These are phyloP conservation scores for Cyclotella baltica DNA, from an alignment of 108 stramenopile species.

Conservation along the genomic window DNA sequence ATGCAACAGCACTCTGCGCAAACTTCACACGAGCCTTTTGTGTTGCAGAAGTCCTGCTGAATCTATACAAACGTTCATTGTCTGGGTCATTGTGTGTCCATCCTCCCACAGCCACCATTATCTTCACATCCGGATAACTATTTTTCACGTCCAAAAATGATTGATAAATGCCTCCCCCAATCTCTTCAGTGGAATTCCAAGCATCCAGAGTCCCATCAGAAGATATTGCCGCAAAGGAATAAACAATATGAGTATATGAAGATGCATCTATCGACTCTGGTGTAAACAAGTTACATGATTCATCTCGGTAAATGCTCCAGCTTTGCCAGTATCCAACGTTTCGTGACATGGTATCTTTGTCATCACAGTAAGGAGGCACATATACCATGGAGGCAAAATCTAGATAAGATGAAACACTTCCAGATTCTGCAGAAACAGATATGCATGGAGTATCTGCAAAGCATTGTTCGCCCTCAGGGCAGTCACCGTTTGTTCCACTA, in stretches of 20 bases:
- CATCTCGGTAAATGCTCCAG: conserved; percentile 53
- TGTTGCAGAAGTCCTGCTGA: conserved; percentile 36
- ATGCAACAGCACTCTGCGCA: conserved; percentile 48
- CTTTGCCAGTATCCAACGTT: conserved; percentile 62
- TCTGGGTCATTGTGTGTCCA: conserved; percentile 58
- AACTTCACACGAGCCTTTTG: conserved; percentile 38
- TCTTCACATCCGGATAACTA: conserved; percentile 26
- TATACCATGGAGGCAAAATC: conserved; percentile 48
- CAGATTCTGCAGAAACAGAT: conserved; percentile 6
- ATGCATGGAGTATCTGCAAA: conserved; percentile 51
- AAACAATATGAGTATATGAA: conserved; percentile 53
- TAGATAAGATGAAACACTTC: conserved; percentile 7
- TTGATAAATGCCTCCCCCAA: conserved; percentile 37
- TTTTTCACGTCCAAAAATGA: conserved; percentile 35
- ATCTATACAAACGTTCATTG: conserved; percentile 51
- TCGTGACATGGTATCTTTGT: conserved; percentile 33
- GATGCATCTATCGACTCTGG: conserved; percentile 51
- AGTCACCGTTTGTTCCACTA: conserved; percentile 47
- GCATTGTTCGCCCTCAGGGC: conserved; percentile 36
- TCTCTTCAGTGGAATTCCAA: conserved; percentile 45
- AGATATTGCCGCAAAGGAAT: conserved; percentile 50
- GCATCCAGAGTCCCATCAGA: conserved; percentile 36
- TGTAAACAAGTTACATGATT: conserved; percentile 45
- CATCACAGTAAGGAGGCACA: conserved; percentile 37
- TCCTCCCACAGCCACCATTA: conserved; percentile 50